Conservation (phyloP, 257 asterid genomes). For the Solanum dulcamara region DNA sequence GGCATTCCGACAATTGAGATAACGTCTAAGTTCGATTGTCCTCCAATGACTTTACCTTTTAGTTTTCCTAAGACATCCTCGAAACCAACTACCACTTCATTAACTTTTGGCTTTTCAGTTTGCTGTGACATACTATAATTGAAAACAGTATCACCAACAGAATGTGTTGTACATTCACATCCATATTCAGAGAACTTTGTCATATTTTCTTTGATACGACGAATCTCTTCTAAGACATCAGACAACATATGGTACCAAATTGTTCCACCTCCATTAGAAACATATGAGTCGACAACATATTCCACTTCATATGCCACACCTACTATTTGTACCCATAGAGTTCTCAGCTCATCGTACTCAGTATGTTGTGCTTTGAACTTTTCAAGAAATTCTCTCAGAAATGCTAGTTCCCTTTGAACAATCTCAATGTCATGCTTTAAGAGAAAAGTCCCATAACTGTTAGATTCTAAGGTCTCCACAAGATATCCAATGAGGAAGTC, state of each 20-base stretch:
- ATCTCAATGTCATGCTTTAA: neutral
- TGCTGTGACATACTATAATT: neutral
- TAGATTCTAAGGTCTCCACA: neutral
- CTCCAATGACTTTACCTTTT: neutral
- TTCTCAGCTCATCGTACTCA: neutral
- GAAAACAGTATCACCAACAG: neutral
- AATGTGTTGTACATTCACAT: neutral
- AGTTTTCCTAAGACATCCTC: neutral
- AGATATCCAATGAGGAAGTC: neutral
- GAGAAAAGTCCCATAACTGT: neutral
- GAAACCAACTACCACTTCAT: neutral
- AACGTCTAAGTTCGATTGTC: neutral
- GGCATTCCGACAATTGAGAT: conserved; percentile 8
- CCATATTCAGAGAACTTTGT: neutral
- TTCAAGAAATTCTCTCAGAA: neutral
- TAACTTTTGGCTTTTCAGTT: neutral
- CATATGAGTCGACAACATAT: neutral
- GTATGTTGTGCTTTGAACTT: neutral
- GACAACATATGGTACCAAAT: neutral
- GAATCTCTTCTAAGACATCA: neutral
- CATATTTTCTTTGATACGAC: neutral
- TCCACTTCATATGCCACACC: neutral
- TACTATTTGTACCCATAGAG: neutral
- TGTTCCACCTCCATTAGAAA: neutral
- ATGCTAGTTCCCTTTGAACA: neutral